Evolutionary conservation across 2,329 filamentous ascomycete species (phyloP), one percentile per base, ranked within the genome.

Genomic region (Sarocladium kiliense): DNA sequence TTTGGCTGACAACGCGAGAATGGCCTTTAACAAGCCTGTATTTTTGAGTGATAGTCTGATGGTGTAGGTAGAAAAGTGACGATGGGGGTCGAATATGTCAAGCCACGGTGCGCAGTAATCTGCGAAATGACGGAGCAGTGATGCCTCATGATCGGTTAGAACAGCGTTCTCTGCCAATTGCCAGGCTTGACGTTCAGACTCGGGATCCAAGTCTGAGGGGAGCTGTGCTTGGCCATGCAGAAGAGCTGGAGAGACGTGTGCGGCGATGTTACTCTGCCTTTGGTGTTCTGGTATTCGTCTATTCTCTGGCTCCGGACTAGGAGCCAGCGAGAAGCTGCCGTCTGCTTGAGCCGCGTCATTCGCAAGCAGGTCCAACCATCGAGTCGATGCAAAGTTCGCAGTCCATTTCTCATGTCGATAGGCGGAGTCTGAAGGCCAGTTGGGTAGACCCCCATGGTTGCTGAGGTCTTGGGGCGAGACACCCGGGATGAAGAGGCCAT

Each of bases 1-100:
- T 14, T 78, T 71, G n/a, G 78, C 74, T 6, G 78, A 74, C 3
- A 82, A 68, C 1, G 80, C 80, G 3, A 83, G 67, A 3, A 82
- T 69, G 16, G 79, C 79, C 61, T 80, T 81, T 71, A 82, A 74
- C 3, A 83, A 60, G 0, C 80, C 80, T 34, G 74, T 65, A 59
- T 84, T 82, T 27, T 74, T 72, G 6, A 60, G 56, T 7, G 58
- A 58, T 7, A 60, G 47, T 7, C 57, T 54, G 12, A 56, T 55
- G 9, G 56, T 55, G 21, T 58, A 57, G 26, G 51, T 60, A 11
- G 58, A 57, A 30, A 60, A 59, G 2, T 54, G 53, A 12, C 37
- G 30, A 3, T 55, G 50, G 18, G 57, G 57, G 34, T 60, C 58
- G 4, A 60, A 54, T 5, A 57, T 21, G 23, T 60, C 58, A 1